These are phyloP conservation scores for Claviceps sp. DNA, from an alignment of 2,329 filamentous ascomycete genomes.

Conservation along the genomic window DNA sequence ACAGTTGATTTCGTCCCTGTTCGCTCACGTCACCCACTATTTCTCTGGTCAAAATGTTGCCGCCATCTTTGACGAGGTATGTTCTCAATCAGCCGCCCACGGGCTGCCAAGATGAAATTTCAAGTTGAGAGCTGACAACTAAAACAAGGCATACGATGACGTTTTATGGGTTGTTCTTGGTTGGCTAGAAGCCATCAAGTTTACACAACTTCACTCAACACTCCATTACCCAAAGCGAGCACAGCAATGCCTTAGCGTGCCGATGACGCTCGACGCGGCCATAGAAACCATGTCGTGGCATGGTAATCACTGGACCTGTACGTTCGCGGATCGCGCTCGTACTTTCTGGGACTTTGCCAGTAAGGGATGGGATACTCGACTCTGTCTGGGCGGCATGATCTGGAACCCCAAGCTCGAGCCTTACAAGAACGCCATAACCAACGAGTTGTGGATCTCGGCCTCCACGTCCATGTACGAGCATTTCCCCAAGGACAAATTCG, in stretches of 20 bases:
- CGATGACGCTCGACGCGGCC: conserved; percentile 4
- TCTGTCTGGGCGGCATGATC: conserved; percentile 79
- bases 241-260: conserved; percentile 5
- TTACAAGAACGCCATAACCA: conserved; percentile 96
- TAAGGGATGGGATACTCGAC: conserved; percentile 64
- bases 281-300: conserved; percentile 47
- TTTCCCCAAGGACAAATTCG: conserved; percentile 68
- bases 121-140: not conserved
- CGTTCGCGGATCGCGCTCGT: conserved; percentile 71
- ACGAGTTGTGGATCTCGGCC: conserved; percentile 76
- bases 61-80: conserved; percentile 48
- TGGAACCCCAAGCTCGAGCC: conserved; percentile 73
- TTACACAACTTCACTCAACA: conserved; percentile 55
- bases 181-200: conserved; percentile 74
- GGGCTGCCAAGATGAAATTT: not conserved
- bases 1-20: conserved; percentile 74
- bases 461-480: conserved; percentile 82
- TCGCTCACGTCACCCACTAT: conserved; percentile 60
- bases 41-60: conserved; percentile 82
- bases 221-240: conserved; percentile 38
- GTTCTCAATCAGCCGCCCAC: not conserved
- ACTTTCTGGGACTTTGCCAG: conserved; percentile 76
- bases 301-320: conserved; percentile 58
- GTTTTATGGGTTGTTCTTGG: conserved; percentile 91
- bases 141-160: conserved; percentile 66